These are phyloP conservation scores for Puccinia hordei DNA, from an alignment of 1,284 basidiomycete genomes.

Conservation along the genomic window DNA sequence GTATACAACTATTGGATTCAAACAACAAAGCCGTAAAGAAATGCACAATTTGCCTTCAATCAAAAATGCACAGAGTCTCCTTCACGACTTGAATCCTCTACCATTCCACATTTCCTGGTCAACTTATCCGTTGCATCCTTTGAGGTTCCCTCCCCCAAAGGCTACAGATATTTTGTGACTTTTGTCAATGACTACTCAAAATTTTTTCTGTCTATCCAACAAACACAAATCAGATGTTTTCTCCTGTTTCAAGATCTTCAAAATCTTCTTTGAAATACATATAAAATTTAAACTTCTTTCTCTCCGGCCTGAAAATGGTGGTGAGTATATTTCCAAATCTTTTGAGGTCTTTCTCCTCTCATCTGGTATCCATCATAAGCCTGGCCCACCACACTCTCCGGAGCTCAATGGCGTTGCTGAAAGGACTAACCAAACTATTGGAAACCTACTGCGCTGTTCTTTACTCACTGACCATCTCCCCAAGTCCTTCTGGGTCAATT, in stretches of 20 bases:
- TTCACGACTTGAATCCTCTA: background rate
- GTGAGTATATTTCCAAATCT: too few species aligned
- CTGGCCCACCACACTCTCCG: too few species aligned
- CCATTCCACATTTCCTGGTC: background rate
- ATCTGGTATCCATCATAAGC: too few species aligned
- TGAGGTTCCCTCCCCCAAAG: conserved; percentile 30
- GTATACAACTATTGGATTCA: background rate
- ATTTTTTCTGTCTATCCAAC: conserved; percentile 49
- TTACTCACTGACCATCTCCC: background rate
- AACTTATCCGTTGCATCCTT: background rate
- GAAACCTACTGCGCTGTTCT: background rate
- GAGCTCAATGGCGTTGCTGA: conserved; percentile 58
- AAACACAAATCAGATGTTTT: background rate
- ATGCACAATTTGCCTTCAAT: background rate
- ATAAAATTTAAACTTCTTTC: background rate
- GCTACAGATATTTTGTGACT: conserved; percentile 56
- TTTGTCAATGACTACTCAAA: conserved; percentile 56
- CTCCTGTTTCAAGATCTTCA: background rate
- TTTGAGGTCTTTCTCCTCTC: too few species aligned
- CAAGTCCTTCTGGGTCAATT: background rate
- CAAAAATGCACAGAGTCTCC: background rate
- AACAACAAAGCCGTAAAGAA: background rate
- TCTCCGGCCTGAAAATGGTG: too few species aligned
- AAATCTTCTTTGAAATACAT: background rate
- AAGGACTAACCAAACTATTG: conserved; percentile 55